Percentiles rank a stretch among this genome's conserved stretches.
Evolutionary conservation across 2,329 filamentous ascomycete species (phyloP).

Genomic region (Sordariomycetes sp.): DNA sequence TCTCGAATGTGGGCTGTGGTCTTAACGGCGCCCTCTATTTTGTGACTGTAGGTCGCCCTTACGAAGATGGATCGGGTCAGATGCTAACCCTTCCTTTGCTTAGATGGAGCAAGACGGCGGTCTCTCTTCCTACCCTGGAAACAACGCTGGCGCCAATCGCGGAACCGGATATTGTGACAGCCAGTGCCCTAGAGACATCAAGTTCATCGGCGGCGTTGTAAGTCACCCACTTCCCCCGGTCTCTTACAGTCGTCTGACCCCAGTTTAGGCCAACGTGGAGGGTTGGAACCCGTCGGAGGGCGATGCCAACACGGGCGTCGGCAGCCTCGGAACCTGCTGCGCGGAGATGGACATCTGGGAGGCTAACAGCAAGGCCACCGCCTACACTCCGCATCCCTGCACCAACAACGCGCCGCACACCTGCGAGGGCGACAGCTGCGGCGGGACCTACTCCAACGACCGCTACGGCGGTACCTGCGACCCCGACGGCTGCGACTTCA

Average conservation of each 20-base stretch:
- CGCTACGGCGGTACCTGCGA: constrained; percentile 51
- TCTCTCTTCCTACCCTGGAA: constrained; percentile 30
- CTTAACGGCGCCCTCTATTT: constrained; percentile 57
- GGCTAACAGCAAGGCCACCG: background rate
- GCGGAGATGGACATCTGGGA: constrained; percentile 45
- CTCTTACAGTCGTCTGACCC: background rate
- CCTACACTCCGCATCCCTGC: constrained; percentile 43
- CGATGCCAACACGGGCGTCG: constrained; percentile 40
- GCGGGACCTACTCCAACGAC: constrained; percentile 33
- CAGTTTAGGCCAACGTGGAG: constrained; percentile 22
- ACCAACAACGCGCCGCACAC: constrained; percentile 27
- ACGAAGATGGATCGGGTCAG: background rate
- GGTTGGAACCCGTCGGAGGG: constrained; percentile 35
- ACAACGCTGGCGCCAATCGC: constrained; percentile 36
- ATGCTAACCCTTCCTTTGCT: background rate
- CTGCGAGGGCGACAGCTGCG: constrained; percentile 21
- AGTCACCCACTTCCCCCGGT: background rate
- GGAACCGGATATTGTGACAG: constrained; percentile 42
- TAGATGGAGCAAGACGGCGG: constrained; percentile 42
- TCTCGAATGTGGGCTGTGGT: constrained; percentile 51
- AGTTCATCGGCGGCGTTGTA: constrained; percentile 33
- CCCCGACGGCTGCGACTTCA: constrained; percentile 55
- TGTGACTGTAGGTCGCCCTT: constrained; percentile 17
- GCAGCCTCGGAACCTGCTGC: constrained; percentile 41
- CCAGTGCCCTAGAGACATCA: constrained; percentile 34